A percentile compares a stretch with the other conserved stretches of the same genome.
phyloP scores from a whole-genome alignment of 139 green algal genomes.

The Gonium pectorale region DNA sequence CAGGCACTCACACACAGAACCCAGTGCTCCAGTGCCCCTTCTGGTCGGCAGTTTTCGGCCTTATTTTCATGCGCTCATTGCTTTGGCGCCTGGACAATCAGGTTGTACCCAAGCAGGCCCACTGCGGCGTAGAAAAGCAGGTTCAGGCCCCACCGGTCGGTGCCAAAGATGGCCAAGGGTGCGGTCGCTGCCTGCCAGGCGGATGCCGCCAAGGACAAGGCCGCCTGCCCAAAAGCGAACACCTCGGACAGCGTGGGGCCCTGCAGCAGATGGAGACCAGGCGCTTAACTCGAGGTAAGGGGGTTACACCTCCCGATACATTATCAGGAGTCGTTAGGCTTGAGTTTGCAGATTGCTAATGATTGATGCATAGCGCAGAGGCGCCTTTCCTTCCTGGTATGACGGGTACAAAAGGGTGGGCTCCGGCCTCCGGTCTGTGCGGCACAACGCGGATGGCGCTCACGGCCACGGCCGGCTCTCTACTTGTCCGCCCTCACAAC shows the following conservation, averaged over 20 bases:
- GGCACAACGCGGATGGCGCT: too few species aligned
- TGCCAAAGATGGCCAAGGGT: conserved; percentile 16
- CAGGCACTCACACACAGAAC: too few species aligned
- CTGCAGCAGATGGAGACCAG: neutral
- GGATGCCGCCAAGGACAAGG: neutral
- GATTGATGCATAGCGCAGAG: too few species aligned
- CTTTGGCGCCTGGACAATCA: conserved; percentile 12
- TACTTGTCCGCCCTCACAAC: too few species aligned
- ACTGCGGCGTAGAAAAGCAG: conserved; percentile 12
- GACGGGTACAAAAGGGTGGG: too few species aligned
- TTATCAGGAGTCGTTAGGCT: neutral
- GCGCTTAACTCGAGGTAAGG: neutral
- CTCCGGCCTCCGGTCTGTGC: too few species aligned
- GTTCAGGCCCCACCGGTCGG: conserved; percentile 28
- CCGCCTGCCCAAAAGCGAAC: neutral
- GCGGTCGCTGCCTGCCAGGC: neutral
- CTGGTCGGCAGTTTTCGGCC: too few species aligned
- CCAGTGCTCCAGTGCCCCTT: too few species aligned
- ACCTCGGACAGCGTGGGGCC: conserved; percentile 19
- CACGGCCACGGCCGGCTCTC: too few species aligned
- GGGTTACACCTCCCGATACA: neutral
- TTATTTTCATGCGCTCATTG: too few species aligned
- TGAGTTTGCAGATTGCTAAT: too few species aligned
- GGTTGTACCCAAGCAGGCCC: conserved; percentile 14
- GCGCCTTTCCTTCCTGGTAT: too few species aligned